Conservation (phyloP, 108 stramenopile species). For the Pseudonitzschia delicatissima region DNA sequence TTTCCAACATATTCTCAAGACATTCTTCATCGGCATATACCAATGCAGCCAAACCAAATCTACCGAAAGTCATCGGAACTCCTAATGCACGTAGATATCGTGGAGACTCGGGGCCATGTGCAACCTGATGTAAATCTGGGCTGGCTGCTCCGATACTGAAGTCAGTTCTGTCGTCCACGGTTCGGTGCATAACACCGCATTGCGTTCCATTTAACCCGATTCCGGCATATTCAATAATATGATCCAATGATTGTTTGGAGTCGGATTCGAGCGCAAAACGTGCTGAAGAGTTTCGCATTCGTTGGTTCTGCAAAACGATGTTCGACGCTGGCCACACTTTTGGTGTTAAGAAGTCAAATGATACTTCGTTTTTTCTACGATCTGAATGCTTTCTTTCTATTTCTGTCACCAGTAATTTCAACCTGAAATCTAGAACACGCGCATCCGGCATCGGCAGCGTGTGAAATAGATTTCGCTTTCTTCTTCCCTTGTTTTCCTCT, state of each 20-base stretch:
- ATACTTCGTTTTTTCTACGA: neutral
- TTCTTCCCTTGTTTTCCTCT: constrained; percentile 13
- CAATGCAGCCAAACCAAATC: constrained; percentile 65
- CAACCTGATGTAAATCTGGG: constrained; percentile 55
- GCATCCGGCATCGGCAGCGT: constrained; percentile 69
- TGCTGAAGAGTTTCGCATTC: constrained; percentile 9
- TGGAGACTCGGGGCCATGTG: constrained; percentile 73
- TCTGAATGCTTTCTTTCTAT: constrained; percentile 34
- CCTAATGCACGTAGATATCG: constrained; percentile 71
- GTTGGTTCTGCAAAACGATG: constrained; percentile 20
- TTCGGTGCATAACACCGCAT: constrained; percentile 58
- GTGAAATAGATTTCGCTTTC: constrained; percentile 16
- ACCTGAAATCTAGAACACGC: constrained; percentile 54
- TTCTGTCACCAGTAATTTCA: constrained; percentile 40
- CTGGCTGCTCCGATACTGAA: constrained; percentile 70
- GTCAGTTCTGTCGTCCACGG: constrained; percentile 63
- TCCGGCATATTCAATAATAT: constrained; percentile 26
- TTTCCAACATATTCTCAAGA: constrained; percentile 39
- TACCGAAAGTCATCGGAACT: constrained; percentile 75
- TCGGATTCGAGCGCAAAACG: constrained; percentile 5
- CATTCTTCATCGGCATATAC: constrained; percentile 58
- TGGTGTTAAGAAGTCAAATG: constrained; percentile 8
- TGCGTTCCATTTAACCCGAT: constrained; percentile 47
- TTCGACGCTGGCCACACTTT: constrained; percentile 24
- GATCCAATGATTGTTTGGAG: neutral